phyloP scores from a whole-genome alignment of 331 rosid genomes.

The Ulmus americana region DNA sequence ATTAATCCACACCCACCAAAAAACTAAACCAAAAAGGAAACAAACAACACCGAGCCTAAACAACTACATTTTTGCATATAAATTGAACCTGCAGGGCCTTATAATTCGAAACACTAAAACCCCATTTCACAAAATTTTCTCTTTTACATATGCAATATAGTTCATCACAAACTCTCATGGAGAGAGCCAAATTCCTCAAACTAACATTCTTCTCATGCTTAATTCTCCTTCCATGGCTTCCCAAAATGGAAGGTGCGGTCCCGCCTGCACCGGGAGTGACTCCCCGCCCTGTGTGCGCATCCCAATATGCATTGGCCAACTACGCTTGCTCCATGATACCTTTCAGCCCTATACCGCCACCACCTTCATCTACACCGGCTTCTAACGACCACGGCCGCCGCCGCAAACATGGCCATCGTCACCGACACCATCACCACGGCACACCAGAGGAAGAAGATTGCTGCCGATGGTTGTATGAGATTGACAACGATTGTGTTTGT shows the following conservation, averaged over 20 bases:
- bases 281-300: slow-evolving; percentile 57
- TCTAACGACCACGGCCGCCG: not conserved
- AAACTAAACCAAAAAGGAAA: not conserved
- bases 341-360: slow-evolving; percentile 22
- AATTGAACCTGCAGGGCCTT: too few species aligned
- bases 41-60: not conserved
- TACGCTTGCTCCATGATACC: slow-evolving; percentile 65
- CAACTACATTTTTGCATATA: slow-evolving; percentile 15
- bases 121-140: too few species aligned
- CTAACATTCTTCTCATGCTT: slow-evolving; percentile 20
- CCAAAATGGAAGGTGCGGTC: slow-evolving; percentile 19
- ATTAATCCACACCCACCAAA: slow-evolving; percentile 13
- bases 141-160: too few species aligned
- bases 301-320: slow-evolving; percentile 60
- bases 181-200: slow-evolving; percentile 22
- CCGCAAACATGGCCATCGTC: slow-evolving; percentile 13
- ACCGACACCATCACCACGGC: slow-evolving; percentile 16
- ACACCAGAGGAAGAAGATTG: slow-evolving; percentile 42
- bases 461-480: slow-evolving; percentile 61
- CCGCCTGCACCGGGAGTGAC: not conserved
- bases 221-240: slow-evolving; percentile 18
- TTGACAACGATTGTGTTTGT: slow-evolving; percentile 70
- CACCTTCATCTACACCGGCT: slow-evolving; percentile 39
- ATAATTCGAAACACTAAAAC: too few species aligned
- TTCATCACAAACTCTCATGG: slow-evolving; percentile 20